Conservation (phyloP, 768 basidiomycete genomes). For the Termitomyces sp. region DNA sequence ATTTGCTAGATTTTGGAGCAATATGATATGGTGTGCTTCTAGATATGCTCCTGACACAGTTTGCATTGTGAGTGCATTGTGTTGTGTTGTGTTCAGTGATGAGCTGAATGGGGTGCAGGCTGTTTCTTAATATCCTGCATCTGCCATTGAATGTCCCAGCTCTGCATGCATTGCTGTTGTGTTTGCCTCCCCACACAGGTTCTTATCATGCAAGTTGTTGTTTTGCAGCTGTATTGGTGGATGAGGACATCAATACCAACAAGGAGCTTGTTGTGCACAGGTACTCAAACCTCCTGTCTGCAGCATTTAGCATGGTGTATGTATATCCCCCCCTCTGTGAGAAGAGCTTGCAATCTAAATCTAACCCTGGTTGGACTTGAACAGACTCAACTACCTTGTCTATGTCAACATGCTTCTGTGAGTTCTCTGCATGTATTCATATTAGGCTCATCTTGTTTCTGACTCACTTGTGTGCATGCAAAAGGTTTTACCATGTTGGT, state of each 20-base stretch:
- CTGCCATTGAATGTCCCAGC: constrained; percentile 90
- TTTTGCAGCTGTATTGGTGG: constrained; percentile 83
- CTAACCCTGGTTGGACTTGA: too few species aligned
- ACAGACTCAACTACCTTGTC: constrained; percentile 80
- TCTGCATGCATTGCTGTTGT: constrained; percentile 63
- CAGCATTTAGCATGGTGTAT: constrained; percentile 77
- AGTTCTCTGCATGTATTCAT: too few species aligned
- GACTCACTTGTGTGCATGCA: too few species aligned
- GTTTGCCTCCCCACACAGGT: not conserved
- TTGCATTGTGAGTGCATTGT: constrained; percentile 70
- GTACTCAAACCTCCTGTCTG: constrained; percentile 53
- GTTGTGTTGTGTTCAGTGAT: too few species aligned
- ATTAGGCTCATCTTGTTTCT: too few species aligned
- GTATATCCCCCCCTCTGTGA: too few species aligned
- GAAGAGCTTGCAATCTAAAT: too few species aligned
- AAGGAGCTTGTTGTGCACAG: constrained; percentile 70
- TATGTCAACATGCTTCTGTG: constrained; percentile 85
- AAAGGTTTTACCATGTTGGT: constrained; percentile 86
- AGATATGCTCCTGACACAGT: constrained; percentile 88
- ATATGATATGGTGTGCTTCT: constrained; percentile 67
- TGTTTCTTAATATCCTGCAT: constrained; percentile 85
- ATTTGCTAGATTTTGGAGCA: constrained; percentile 49
- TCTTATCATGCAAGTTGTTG: not conserved
- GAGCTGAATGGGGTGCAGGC: constrained; percentile 26
- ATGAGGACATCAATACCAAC: constrained; percentile 87